A percentile compares a stretch with the other conserved stretches of the same genome.
Conservation (phyloP, 1,139 yeast species). For the Blastobotrys ciferrii region DNA sequence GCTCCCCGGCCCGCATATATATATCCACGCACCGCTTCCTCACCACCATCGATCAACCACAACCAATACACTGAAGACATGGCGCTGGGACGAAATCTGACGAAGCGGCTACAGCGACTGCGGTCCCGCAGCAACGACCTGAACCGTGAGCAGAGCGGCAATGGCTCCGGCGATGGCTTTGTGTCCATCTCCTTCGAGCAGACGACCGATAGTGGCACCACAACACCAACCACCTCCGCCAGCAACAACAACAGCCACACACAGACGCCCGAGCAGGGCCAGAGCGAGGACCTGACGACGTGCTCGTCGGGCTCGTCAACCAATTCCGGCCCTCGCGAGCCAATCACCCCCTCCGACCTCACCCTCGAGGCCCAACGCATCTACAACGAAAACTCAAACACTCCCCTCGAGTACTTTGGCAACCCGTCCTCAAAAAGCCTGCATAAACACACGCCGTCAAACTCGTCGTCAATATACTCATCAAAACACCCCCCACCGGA, state of each 20-base stretch:
- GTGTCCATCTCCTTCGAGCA: conserved; percentile 30
- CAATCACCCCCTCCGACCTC: conserved; percentile 16
- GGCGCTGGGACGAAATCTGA: conserved; percentile 29
- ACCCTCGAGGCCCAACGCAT: conserved; percentile 1
- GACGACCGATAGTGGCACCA: conserved; percentile 17
- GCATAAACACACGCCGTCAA: conserved; percentile 1
- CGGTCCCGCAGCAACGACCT: conserved; percentile 17
- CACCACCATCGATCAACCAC: not conserved
- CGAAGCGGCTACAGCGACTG: conserved; percentile 28
- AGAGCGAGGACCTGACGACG: not conserved
- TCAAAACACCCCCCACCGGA: not conserved
- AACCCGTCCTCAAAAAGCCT: too few species aligned
- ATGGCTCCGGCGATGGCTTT: conserved; percentile 26
- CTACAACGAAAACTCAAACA: not conserved
- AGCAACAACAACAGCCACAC: not conserved
- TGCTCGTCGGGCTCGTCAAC: conserved; percentile 17
- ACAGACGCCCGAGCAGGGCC: conserved; percentile 1
- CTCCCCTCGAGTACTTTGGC: conserved; percentile 6
- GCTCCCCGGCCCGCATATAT: not conserved
- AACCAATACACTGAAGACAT: conserved; percentile 13
- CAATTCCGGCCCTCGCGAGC: conserved; percentile 13
- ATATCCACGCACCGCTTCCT: conserved; percentile 1
- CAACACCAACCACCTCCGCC: conserved; percentile 1
- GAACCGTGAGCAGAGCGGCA: not conserved
- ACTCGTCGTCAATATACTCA: not conserved